phyloP scores from a whole-genome alignment of 2,329 filamentous ascomycete genomes.

The Cladophialophora exuberans region DNA sequence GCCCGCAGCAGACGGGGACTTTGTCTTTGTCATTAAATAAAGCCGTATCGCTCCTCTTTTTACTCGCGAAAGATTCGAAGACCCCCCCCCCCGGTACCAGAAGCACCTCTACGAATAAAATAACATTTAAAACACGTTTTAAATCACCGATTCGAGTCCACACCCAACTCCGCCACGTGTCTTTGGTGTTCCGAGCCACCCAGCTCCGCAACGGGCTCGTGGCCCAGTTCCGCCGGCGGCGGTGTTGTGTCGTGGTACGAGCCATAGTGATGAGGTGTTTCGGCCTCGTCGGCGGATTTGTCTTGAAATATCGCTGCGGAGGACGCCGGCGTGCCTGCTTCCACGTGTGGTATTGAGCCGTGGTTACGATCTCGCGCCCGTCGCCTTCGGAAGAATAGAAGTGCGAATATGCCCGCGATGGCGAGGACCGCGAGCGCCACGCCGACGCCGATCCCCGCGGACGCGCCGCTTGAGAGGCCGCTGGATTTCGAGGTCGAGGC shows the following conservation, averaged over 20 bases:
- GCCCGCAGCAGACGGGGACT: too few relatives aligned
- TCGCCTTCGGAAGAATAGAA: neutral
- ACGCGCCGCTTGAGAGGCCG: conserved; percentile 1
- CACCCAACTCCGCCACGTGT: too few relatives aligned
- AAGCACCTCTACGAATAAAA: too few relatives aligned
- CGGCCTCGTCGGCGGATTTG: neutral
- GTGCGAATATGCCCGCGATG: neutral
- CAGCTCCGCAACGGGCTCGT: neutral
- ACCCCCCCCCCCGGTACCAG: too few relatives aligned
- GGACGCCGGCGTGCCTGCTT: neutral
- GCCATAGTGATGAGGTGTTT: neutral
- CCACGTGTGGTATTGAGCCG: neutral
- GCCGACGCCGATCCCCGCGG: neutral
- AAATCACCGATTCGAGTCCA: too few relatives aligned
- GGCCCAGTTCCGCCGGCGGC: neutral
- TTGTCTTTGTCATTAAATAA: too few relatives aligned
- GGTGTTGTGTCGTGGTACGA: neutral
- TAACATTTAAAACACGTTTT: too few relatives aligned
- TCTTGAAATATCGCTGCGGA: neutral
- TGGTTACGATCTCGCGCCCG: too few relatives aligned
- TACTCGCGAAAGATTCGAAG: too few relatives aligned
- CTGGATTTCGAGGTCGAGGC: neutral
- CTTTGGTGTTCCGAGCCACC: too few relatives aligned
- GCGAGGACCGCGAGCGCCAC: neutral
- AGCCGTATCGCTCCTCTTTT: too few relatives aligned